These are phyloP conservation scores for Saussurea involucrata DNA, from an alignment of 129 eudicot species.

Conservation along the genomic window DNA sequence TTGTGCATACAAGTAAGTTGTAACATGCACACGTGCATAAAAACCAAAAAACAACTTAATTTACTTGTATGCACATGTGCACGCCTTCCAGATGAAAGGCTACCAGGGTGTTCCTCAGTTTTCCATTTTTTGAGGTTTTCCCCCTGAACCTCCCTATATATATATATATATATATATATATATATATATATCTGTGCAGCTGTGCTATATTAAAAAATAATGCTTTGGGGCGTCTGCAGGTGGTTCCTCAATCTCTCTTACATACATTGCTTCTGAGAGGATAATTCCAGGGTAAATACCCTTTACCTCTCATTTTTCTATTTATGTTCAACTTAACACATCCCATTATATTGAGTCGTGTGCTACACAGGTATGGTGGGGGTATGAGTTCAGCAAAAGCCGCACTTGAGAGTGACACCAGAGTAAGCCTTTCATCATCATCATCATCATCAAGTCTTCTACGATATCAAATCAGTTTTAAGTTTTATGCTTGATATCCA, in stretches of 20 bases:
- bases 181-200: no score
- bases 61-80: no score
- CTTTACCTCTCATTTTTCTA: neutral
- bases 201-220: neutral
- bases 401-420: constrained; percentile 91
- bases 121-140: no score
- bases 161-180: no score
- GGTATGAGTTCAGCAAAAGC: constrained; percentile 99
- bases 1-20: no score
- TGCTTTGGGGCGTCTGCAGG: constrained; percentile 40
- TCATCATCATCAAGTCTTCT: neutral
- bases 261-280: constrained; percentile 92
- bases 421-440: constrained; percentile 36
- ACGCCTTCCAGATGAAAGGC: no score
- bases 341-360: neutral
- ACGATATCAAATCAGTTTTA: neutral
- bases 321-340: neutral
- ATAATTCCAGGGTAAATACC: constrained; percentile 77
- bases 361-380: constrained; percentile 75
- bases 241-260: constrained; percentile 86
- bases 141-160: no score
- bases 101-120: no score
- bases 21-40: no score
- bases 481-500: neutral
- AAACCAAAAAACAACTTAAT: no score